Evolutionary conservation across 108 stramenopile species (phyloP), one percentile per base, ranked within the genome.

Genomic region (Stephanodiscus triporus): DNA sequence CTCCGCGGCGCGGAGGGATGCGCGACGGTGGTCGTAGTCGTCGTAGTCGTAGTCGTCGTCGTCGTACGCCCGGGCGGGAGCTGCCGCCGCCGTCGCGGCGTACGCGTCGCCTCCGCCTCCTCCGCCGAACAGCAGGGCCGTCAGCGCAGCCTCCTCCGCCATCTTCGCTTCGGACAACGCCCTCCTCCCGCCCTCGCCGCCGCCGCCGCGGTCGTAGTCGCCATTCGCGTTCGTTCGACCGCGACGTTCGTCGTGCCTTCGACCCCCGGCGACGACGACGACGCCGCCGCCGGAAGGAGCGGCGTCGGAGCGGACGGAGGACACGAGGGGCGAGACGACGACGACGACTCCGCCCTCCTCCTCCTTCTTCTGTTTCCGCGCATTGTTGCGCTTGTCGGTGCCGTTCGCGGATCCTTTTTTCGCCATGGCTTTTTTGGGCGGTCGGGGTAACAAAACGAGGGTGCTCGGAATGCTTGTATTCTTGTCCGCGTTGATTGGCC

Each of bases 111-210:
- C 67, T 13, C n/a, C 73, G 43, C 57, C 59, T 4, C 45, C 42
- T 20, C 73, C 75, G 26, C 64, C 70, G 53, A 63, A 76, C 32
- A 78, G 42, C 9, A 68, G 51, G 7, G 65, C 50, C 24, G 64
- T 74, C 55, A 70, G 42, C 29, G 61, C 69, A 19, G 63, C 65
- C 65, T 77, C 71, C 63, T 72, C 63, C 13, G 50, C 45, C 34
- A 64, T 32, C 61, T 70, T 72, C 16, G 51, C 27, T 72, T 72
- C 58, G n/a, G 68, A 62, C 62, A 72, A 43, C 43, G 49, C 22
- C 43, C 29, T 29, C 24, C 26, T 26, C 55, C 27, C 20, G 20
- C 22, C 26, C 0, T 29, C 14, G 2, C 30, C 29, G 17, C 10
- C 30, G 1, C 56, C 27, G 7, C 26, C 24, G 7, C 53, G 8